Base-by-base conservation (phyloP, 2,329 filamentous ascomycete species). In the Talaromyces albobiverticillius region DNA sequence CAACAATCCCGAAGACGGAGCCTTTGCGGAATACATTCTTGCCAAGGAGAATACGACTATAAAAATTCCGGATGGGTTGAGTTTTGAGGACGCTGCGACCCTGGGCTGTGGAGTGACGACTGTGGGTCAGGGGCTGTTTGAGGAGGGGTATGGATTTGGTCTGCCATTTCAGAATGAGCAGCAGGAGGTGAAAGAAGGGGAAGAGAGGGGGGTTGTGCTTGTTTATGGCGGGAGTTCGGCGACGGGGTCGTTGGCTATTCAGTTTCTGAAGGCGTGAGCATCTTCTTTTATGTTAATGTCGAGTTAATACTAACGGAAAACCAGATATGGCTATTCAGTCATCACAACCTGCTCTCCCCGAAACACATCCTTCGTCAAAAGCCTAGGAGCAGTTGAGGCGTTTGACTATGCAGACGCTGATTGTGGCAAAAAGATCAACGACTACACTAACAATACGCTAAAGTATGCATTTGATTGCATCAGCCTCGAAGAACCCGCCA, bases 21-120 rank as follows among this genome's bases (percentile, higher is more conserved):
- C 75, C 2, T 84, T 84, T 61, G 79, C 76, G 9, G 76, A 83
- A 54, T 79, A 80, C 60, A 71, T 79, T 47, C 71, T 78, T 8
- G 78, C 70, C 14, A 82, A 81, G 60, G 79, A 70, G 1, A 77
- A 78, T 51, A 53, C 81, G 1, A 69, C 75, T 52, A 67, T 77
- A 48, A 74, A 73, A 42, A 69, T 83, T 7, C 75, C 79, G 0
- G 73, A 79, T 16, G 65, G 65, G 45, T 51, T 83, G 55, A 75
- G 71, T 42, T 77, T 79, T 59, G 38, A 55, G 18, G 53, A 55
- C n/a, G 53, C 53, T 5, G 42, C 77, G 1, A 82, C 80, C 0
- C 64, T 83, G 2, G 77, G 79, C 1, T 72, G 80, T 0, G 81
- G 78, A 3, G 67, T 82, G 46, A 69, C 67, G 10, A 83, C 81